Evolutionary conservation across 257 asterid species (phyloP).

Genomic region (Ophiorrhiza pumila): DNA sequence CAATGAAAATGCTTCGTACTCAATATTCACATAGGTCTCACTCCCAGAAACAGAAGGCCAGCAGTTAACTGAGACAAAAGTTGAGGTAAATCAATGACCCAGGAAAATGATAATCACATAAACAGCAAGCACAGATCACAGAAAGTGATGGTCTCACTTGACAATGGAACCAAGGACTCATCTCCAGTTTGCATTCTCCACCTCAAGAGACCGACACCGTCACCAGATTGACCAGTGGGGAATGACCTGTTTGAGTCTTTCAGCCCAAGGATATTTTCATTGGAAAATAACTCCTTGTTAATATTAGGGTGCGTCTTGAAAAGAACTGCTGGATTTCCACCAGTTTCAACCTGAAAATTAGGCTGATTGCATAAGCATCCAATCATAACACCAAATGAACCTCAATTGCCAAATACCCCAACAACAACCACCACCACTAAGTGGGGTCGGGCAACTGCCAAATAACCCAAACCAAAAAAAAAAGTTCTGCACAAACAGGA

Average conservation of each 20-base stretch:
- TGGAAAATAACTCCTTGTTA: slow-evolving; percentile 75
- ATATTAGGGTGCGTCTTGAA: slow-evolving; percentile 94
- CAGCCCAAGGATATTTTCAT: slow-evolving; percentile 73
- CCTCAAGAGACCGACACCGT: slow-evolving; percentile 73
- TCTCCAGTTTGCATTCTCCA: slow-evolving; percentile 96
- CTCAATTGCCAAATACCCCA: not conserved
- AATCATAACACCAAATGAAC: not conserved
- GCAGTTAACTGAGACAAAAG: slow-evolving; percentile 62
- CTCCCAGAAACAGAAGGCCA: slow-evolving; percentile 95
- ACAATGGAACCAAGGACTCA: slow-evolving; percentile 79
- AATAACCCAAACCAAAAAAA: not conserved
- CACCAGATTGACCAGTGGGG: slow-evolving; percentile 76
- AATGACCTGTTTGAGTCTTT: slow-evolving; percentile 81
- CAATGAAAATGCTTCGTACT: slow-evolving; percentile 75
- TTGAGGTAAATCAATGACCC: slow-evolving; percentile 14
- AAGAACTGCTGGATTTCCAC: slow-evolving; percentile 72
- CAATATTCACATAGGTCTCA: slow-evolving; percentile 85
- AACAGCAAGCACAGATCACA: not conserved
- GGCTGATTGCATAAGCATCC: not conserved
- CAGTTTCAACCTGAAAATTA: slow-evolving; percentile 67
- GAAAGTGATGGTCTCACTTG: slow-evolving; percentile 54
- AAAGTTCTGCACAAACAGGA: not conserved
- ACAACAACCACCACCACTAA: no score
- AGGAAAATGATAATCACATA: not conserved
- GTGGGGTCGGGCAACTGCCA: no score